A percentile compares a stretch with the other conserved stretches of the same genome.
Conservation (phyloP, 805 yeast species). For the Tetrapisispora iriomotensis region DNA sequence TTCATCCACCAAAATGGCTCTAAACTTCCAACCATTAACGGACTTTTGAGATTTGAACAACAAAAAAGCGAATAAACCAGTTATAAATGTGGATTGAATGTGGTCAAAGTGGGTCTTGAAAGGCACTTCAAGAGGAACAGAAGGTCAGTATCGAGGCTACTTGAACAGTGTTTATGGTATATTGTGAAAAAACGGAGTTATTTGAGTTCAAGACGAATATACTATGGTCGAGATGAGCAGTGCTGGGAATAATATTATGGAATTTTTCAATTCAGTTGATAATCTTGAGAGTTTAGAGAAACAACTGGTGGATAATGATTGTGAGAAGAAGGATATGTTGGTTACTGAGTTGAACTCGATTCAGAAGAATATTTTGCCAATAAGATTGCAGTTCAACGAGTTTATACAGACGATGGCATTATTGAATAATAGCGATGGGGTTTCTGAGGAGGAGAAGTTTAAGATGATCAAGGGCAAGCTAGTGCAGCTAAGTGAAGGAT, state of each 20-base stretch:
- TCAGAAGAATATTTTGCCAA: conserved; percentile 9
- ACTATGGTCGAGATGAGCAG: neutral
- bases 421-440: conserved; percentile 8
- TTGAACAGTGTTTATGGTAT: too few species aligned
- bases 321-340: conserved; percentile 5
- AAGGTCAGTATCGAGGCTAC: too few species aligned
- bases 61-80: too few species aligned
- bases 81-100: too few species aligned
- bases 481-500: conserved; percentile 13
- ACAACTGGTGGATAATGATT: conserved; percentile 5
- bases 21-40: too few species aligned
- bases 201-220: neutral
- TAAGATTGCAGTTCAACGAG: conserved; percentile 19
- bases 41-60: too few species aligned
- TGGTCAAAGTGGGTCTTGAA: too few species aligned
- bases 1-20: too few species aligned
- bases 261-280: conserved; percentile 7
- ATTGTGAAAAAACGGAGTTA: too few species aligned
- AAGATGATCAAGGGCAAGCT: conserved; percentile 12
- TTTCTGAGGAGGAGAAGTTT: conserved; percentile 14
- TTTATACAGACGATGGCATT: conserved; percentile 18
- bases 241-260: conserved; percentile 5
- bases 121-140: too few species aligned
- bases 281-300: conserved; percentile 15
- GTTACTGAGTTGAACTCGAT: conserved; percentile 3